Base-by-base conservation (phyloP, 2,329 filamentous ascomycete genomes). In the Paecilomyces dactylethromorphus region DNA sequence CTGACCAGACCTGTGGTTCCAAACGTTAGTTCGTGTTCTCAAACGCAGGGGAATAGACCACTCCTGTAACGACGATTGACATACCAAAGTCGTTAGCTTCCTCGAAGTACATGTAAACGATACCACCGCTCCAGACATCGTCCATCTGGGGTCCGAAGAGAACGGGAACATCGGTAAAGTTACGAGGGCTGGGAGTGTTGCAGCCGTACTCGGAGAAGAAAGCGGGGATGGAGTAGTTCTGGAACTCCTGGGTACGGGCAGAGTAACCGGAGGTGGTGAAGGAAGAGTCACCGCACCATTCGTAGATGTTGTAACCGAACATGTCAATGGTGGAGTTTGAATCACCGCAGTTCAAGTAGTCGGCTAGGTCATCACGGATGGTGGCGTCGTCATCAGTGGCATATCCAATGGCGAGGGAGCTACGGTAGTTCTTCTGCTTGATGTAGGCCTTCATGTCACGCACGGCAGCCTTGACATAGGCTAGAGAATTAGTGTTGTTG, bases 301-400 rank as follows among this genome's bases (percentile, higher is more conserved):
- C 96, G 84, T 99, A 99, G 79, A 97, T 96, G 83, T 99, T 99
- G 88, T 97, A 97, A 60, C 94, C 94, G 90, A 92, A 99, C 82
- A 95, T 97, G 78, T 99, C 94, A 65, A 97, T 96, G 61, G 89
- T 76, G 71, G 78, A 77, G 10, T 81, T 78, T 61, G 85, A 76
- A 61, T 70, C 64, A 58, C 92, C 90, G 73, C 94, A 99, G 83
- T 96, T 92, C 81, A 99, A 96, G 84, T 96, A 99, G 73, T 91
- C 81, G 66, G 91, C 90, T 71, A 97, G 86, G 69, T 91, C 81
- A 64, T 82, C 82, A 75, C 94, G 90, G 68, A 96, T 95, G 21
- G 85, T 82, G 50, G 86, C 83, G 75, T 97, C 92, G 68, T 97
- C 94, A 77, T 95, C 94, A 77, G 94, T 94, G 65, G 94, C 94